These are phyloP conservation scores for Colletotrichum limetticola DNA, from an alignment of 2,329 filamentous ascomycete species.

Conservation along the genomic window DNA sequence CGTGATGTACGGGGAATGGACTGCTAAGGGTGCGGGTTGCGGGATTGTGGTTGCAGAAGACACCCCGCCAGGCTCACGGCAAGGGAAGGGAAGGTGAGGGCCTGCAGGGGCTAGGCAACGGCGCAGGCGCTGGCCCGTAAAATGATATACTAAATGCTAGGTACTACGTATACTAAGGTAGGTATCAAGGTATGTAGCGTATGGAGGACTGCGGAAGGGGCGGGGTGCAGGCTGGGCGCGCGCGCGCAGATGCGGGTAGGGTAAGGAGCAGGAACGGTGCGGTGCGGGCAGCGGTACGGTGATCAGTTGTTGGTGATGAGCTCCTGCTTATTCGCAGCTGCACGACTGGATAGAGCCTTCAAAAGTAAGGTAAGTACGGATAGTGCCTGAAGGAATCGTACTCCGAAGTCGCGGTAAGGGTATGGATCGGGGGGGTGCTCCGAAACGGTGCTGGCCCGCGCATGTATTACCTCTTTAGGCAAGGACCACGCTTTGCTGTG, in stretches of 20 bases:
- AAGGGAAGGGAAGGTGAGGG: not conserved
- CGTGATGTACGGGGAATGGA: not conserved
- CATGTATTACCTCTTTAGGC: conserved; percentile 28
- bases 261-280: not conserved
- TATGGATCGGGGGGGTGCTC: conserved; percentile 14
- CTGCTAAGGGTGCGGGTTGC: not conserved
- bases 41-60: not conserved
- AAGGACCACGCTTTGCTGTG: conserved; percentile 5
- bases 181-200: too few relatives aligned
- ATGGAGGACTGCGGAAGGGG: not conserved
- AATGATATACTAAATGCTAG: too few relatives aligned
- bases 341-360: too few relatives aligned
- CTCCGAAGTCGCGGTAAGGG: not conserved
- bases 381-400: too few relatives aligned
- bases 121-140: too few relatives aligned
- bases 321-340: not conserved
- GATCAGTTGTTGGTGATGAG: not conserved
- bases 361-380: too few relatives aligned
- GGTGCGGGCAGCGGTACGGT: not conserved
- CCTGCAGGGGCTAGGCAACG: too few relatives aligned
- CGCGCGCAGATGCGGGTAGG: not conserved
- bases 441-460: conserved; percentile 28
- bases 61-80: not conserved
- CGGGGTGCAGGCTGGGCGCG: not conserved
- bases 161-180: too few relatives aligned